A percentile compares a stretch with the other conserved stretches of the same genome.
Conservation (phyloP, 2,329 filamentous ascomycete species). For the Monilinia fructicola region DNA sequence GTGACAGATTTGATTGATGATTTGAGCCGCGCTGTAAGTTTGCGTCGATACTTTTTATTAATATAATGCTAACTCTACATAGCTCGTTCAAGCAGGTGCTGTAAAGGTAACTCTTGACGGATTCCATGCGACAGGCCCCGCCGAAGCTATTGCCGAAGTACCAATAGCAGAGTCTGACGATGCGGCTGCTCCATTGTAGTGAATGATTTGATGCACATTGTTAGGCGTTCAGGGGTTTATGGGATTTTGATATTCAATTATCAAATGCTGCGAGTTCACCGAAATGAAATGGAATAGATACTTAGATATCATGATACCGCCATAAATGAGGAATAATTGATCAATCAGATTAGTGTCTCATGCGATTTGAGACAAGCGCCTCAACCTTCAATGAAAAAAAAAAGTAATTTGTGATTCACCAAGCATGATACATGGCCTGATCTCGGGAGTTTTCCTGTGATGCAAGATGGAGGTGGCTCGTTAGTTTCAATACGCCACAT, state of each 20-base stretch:
- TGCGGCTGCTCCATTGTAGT: constrained; percentile 29
- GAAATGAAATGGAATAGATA: constrained; percentile 12
- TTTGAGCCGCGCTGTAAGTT: constrained; percentile 80
- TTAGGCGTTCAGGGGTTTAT: constrained; percentile 25
- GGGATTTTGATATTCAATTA: constrained; percentile 20
- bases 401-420: constrained; percentile 7
- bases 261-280: constrained; percentile 8
- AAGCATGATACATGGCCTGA: not conserved
- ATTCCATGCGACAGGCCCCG: constrained; percentile 59
- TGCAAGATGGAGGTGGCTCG: constrained; percentile 17
- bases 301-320: constrained; percentile 5
- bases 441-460: constrained; percentile 13
- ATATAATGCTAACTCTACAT: constrained; percentile 31
- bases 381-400: not conserved
- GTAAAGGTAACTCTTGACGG: constrained; percentile 83
- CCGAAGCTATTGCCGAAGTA: constrained; percentile 33
- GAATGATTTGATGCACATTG: constrained; percentile 27
- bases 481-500: constrained; percentile 18
- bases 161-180: constrained; percentile 38
- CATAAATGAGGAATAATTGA: constrained; percentile 20
- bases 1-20: constrained; percentile 89
- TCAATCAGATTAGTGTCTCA: constrained; percentile 14
- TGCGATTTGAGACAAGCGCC: constrained; percentile 16
- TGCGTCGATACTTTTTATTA: constrained; percentile 44
- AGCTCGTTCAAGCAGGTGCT: constrained; percentile 92